Conservation (phyloP, 441 rosid genomes). For the Populus hybrid region DNA sequence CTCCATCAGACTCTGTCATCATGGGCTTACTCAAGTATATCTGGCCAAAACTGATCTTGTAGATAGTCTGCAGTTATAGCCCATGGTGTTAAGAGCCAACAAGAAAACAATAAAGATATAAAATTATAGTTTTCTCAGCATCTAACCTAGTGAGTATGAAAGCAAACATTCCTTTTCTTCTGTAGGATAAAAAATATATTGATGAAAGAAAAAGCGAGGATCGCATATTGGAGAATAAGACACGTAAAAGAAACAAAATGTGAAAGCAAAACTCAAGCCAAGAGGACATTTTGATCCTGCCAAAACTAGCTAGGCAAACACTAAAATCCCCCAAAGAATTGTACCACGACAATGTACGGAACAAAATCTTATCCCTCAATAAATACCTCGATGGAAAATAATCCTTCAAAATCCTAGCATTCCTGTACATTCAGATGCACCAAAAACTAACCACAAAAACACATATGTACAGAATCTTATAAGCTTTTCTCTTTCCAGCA, state of each 20-base stretch:
- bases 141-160: not conserved
- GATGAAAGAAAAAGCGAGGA: not conserved
- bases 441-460: not conserved
- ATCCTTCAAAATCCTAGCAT: not conserved
- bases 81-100: not conserved
- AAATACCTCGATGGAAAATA: not conserved
- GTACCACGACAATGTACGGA: not conserved
- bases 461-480: not conserved
- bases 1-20: conserved; percentile 99
- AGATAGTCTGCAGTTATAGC: conserved; percentile 64
- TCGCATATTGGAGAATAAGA: not conserved
- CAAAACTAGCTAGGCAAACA: not conserved
- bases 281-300: not conserved
- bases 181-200: not conserved
- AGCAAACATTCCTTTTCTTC: not conserved
- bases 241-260: not conserved
- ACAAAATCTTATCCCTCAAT: not conserved
- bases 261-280: not conserved
- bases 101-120: not conserved
- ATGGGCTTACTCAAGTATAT: conserved; percentile 95
- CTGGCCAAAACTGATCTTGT: conserved; percentile 93
- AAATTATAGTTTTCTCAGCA: not conserved
- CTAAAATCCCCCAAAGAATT: not conserved
- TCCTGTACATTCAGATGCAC: not conserved
- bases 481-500: not conserved